Percentiles rank a stretch among this genome's conserved stretches.
These are phyloP conservation scores for Boletus vermiculosoides DNA, from an alignment of 768 basidiomycete genomes.

Conservation along the genomic window DNA sequence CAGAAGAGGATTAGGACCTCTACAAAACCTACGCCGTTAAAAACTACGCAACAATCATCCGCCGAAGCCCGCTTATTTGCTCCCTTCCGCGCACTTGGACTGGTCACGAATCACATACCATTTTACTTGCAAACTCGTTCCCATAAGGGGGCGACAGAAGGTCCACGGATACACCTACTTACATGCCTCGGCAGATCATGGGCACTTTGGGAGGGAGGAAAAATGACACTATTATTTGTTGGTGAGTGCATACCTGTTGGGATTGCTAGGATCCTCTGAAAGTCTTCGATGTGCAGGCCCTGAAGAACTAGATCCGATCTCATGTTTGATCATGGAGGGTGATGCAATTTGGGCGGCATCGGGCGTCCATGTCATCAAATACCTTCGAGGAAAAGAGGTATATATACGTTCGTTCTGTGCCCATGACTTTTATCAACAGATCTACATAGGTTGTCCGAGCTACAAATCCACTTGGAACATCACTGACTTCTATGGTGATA, in stretches of 20 bases:
- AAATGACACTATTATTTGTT: constrained; percentile 90
- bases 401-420: constrained; percentile 4
- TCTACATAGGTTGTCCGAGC: constrained; percentile 46
- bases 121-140: constrained; percentile 85
- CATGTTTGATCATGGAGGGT: constrained; percentile 76
- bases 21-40: neutral
- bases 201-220: constrained; percentile 96
- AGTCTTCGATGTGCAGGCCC: constrained; percentile 54
- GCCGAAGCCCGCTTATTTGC: constrained; percentile 61
- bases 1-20: constrained; percentile 26
- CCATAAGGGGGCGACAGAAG: constrained; percentile 79
- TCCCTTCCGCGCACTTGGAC: constrained; percentile 94
- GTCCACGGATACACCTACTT: constrained; percentile 78
- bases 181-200: constrained; percentile 88
- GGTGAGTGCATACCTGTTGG: constrained; percentile 50
- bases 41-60: constrained; percentile 5
- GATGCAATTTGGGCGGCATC: constrained; percentile 84
- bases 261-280: constrained; percentile 1
- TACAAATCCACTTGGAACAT: constrained; percentile 61
- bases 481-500: constrained; percentile 63
- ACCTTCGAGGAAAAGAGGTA: constrained; percentile 87
- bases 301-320: constrained; percentile 71
- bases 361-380: constrained; percentile 69
- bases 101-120: constrained; percentile 88
- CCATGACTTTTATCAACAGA: constrained; percentile 5